Evolutionary conservation across 169 alveolate species (phyloP), one percentile per base, ranked within the genome.

Genomic region (Cryptosporidium ryanae): DNA sequence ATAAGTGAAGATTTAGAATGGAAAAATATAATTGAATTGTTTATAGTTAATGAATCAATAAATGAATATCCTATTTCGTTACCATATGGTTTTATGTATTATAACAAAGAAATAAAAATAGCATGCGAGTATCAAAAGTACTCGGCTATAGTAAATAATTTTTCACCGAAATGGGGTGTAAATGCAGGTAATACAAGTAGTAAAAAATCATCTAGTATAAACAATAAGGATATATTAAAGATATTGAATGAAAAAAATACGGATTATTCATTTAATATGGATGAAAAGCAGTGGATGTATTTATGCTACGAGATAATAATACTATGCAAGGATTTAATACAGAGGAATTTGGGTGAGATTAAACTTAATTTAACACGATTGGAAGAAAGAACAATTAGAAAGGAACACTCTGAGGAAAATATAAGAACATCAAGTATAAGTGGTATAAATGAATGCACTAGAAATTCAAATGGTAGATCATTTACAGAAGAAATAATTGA

Each of bases 151-250:
- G 17, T 34, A 17, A 76, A 76, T 65, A 64, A 76, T 21, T 76
- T 76, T 49, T 76, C 87, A 21, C 87, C 87, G 2, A 76, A 55
- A 38, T 76, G 87, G 87, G 87, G 87, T 6, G 46, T 27, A 17
- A 21, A 38, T 43, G 64, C 87, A 59, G 68, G 87, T 32, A 76
- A 23, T 12, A 13, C 8, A 61, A 21, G 13, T 44, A 65, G 32
- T 44, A 2, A 1, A 44, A 15, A 43, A 2, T 29, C 23, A 25
- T 17, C 43, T 5, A 43, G 29, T 59, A 13, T 2, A 7, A 29
- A 18, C 23, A 23, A 29, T 52, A 68, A 21, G 17, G 23, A 50
- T 6, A 52, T 18, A 12, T 18, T 18, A 31, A 61, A 65, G 32
- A 76, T 44, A 13, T 13, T 43, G 2, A 46, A 49, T 76, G 71